phyloP scores from a whole-genome alignment of 805 yeast genomes.

The Helenozyma rhizophorensis region DNA sequence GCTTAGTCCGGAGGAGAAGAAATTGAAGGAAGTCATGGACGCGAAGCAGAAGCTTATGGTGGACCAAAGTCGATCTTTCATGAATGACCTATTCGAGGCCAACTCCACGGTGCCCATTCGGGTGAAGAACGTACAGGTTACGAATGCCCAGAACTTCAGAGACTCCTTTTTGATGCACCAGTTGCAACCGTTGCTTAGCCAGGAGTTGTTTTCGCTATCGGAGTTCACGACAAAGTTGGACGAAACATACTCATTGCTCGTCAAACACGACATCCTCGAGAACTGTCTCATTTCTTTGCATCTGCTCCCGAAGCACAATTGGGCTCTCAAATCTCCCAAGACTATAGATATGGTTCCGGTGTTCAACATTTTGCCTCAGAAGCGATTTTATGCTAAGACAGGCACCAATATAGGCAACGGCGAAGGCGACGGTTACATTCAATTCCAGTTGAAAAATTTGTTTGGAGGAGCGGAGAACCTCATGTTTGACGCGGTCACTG shows the following conservation, averaged over 20 bases:
- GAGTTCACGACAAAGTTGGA: slow-evolving; percentile 41
- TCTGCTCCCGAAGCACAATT: slow-evolving; percentile 8
- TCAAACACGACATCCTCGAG: slow-evolving; percentile 40
- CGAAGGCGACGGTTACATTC: slow-evolving; percentile 91
- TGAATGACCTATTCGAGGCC: slow-evolving; percentile 31
- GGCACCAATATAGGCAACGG: slow-evolving; percentile 97
- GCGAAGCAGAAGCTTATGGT: slow-evolving; percentile 29
- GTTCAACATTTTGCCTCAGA: slow-evolving; percentile 48
- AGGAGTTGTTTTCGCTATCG: slow-evolving; percentile 36
- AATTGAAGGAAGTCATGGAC: slow-evolving; percentile 21
- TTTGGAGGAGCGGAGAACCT: slow-evolving; percentile 56
- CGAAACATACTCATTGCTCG: slow-evolving; percentile 37
- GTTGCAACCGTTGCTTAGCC: slow-evolving; percentile 40
- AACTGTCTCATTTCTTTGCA: slow-evolving; percentile 35
- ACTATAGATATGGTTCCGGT: slow-evolving; percentile 30
- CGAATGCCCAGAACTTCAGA: slow-evolving; percentile 46
- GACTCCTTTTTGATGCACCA: slow-evolving; percentile 43
- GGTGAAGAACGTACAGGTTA: slow-evolving; percentile 42
- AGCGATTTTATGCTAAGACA: slow-evolving; percentile 75
- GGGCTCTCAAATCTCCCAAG: slow-evolving; percentile 5
- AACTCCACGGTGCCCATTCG: slow-evolving; percentile 38
- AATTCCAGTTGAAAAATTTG: slow-evolving; percentile 55
- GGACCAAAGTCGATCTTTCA: slow-evolving; percentile 28
- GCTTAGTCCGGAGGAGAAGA: slow-evolving; percentile 21
- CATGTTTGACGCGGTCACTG: slow-evolving; percentile 48